phyloP scores from a whole-genome alignment of 2,329 filamentous ascomycete species.

The Aspergillus sp. region DNA sequence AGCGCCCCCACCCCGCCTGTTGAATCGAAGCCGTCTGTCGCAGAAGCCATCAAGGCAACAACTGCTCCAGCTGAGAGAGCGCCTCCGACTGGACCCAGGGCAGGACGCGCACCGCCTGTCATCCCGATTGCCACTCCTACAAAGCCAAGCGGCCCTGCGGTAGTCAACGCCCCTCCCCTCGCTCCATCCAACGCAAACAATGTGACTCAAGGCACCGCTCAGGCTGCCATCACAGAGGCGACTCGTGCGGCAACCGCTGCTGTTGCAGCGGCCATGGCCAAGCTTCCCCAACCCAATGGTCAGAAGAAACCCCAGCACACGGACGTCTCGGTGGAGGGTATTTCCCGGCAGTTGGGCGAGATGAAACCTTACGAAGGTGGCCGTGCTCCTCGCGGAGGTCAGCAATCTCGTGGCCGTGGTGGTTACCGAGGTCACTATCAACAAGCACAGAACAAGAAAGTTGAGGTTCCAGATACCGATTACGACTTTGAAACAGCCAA shows the following conservation, averaged over 20 bases:
- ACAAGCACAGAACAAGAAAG: conserved; percentile 61
- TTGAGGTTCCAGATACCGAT: conserved; percentile 87
- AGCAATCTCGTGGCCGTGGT: conserved; percentile 51
- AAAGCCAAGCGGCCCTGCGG: conserved; percentile 37
- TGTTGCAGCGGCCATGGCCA: conserved; percentile 57
- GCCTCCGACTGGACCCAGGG: conserved; percentile 42
- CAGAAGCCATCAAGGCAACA: conserved; percentile 40
- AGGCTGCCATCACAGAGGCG: conserved; percentile 51
- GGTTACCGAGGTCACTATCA: conserved; percentile 48
- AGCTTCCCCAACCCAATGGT: conserved; percentile 47
- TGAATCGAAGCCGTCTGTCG: conserved; percentile 44
- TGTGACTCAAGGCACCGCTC: conserved; percentile 35
- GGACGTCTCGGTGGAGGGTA: conserved; percentile 44
- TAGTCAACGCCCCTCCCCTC: conserved; percentile 37
- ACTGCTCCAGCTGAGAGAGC: conserved; percentile 30
- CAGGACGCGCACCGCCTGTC: conserved; percentile 50
- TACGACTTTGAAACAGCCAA: conserved; percentile 90
- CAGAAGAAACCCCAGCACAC: conserved; percentile 39
- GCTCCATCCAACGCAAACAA: conserved; percentile 28
- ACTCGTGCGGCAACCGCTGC: conserved; percentile 55
- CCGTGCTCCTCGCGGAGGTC: conserved; percentile 43
- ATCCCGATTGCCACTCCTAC: conserved; percentile 48
- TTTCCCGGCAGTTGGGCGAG: conserved; percentile 52
- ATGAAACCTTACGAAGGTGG: conserved; percentile 48
- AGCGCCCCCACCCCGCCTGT: conserved; percentile 42